Base-by-base conservation (phyloP, 768 basidiomycete species). In the Leccinum truebloodii region DNA sequence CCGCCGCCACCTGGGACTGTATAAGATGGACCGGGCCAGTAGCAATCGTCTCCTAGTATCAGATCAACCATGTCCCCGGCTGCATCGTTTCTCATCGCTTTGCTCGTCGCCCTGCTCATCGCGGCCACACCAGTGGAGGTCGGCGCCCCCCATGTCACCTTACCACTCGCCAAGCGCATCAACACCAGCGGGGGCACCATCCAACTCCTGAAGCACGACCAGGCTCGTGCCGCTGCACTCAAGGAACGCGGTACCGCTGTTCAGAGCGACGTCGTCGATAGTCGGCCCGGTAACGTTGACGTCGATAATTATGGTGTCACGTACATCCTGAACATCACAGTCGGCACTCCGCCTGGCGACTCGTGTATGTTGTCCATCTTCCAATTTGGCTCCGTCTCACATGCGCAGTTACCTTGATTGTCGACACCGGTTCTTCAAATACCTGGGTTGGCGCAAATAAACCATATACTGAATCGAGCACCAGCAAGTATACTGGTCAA, bases 371-470 rank as follows among this genome's bases (percentile, higher is more conserved):
- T 46, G 18, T 51, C 14, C 14, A 32, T 39, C 35, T 14, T 52
- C 28, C 16, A 22, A 18, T 46, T 35, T 56, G 26, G 41, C 48
- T 26, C 62, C 32, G 54, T 49, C 58, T 55, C 26, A 49, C 34
- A 6, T 28, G 18, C 46, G 49, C 61, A 88, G 86, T 83, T 69
- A 52, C 67, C 4, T 77, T 89, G 52, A 67, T 88, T 57, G 74
- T 88, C 55, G 87, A 88, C 67, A 87, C 87, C 3, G 54, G 71
- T 41, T 86, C 85, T 71, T 86, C 87, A 16, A 89, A 88, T 75
- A 88, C 86, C 22, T 89, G 87, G 86, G 76, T 89, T 50, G 86
- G 87, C 22, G 85, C 87, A 28, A 63, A 35, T 12, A 73, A 65
- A 24, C 16, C 73, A 2, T 89, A 86, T 65, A 69, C 68, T 22